A percentile compares a stretch with the other conserved stretches of the same genome.
Evolutionary conservation across 768 basidiomycete species (phyloP).

Genomic region (Tricholoma flavovirens): DNA sequence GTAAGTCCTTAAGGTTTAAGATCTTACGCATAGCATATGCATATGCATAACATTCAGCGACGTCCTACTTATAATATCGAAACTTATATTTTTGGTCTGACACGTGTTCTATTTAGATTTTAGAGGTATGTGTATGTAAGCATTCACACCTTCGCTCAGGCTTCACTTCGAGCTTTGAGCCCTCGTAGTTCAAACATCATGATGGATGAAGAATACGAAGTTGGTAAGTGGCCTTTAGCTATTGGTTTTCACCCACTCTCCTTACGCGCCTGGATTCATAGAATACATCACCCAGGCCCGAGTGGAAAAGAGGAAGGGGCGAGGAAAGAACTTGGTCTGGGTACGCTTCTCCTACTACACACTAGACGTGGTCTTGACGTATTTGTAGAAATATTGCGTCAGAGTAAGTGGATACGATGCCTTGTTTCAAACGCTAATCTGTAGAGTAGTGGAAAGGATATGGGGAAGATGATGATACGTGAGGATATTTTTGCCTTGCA

Average conservation of each 20-base stretch:
- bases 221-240: constrained; percentile 40
- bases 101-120: too few relatives aligned
- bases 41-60: too few relatives aligned
- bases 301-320: constrained; percentile 37
- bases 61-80: too few relatives aligned
- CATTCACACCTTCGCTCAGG: neutral
- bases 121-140: neutral
- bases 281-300: constrained; percentile 52
- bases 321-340: constrained; percentile 44
- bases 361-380: constrained; percentile 4
- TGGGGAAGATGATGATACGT: constrained; percentile 49
- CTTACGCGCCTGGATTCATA: constrained; percentile 18
- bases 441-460: constrained; percentile 57
- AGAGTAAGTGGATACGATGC: constrained; percentile 35
- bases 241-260: neutral
- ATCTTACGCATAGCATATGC: too few relatives aligned
- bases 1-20: too few relatives aligned
- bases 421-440: constrained; percentile 1
- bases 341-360: constrained; percentile 27
- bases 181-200: constrained; percentile 8
- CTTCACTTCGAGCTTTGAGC: neutral
- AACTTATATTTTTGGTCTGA: too few relatives aligned
- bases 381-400: constrained; percentile 47
- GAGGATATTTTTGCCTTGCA: constrained; percentile 19
- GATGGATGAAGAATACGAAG: constrained; percentile 55